Evolutionary conservation across 768 basidiomycete species (phyloP).

Genomic region (Russula brevipes): DNA sequence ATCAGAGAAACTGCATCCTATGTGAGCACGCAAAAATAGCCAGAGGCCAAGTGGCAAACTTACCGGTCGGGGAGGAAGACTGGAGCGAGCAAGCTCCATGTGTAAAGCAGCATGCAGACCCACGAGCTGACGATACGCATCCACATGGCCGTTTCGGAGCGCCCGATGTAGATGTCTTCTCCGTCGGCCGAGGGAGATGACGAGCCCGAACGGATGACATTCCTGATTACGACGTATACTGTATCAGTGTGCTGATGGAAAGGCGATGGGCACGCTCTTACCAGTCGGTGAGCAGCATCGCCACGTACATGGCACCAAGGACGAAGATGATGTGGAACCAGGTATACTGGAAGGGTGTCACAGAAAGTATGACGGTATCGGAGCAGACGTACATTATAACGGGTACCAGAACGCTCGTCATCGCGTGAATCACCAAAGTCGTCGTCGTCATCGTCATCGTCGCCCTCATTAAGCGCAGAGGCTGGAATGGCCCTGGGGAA

Average conservation of each 20-base stretch:
- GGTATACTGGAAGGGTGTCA: conserved; percentile 61
- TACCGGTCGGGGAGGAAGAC: conserved; percentile 88
- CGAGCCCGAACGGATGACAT: conserved; percentile 51
- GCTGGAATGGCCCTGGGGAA: conserved; percentile 76
- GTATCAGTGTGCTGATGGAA: not conserved
- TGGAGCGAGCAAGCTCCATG: conserved; percentile 85
- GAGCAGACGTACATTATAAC: conserved; percentile 75
- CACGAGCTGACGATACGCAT: conserved; percentile 96
- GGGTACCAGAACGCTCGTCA: conserved; percentile 89
- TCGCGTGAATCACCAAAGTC: conserved; percentile 71
- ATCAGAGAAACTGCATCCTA: conserved; percentile 9
- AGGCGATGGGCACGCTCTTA: conserved; percentile 39
- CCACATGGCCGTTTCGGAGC: conserved; percentile 98
- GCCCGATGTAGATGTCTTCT: conserved; percentile 83
- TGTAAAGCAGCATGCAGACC: conserved; percentile 83
- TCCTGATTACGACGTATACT: conserved; percentile 43
- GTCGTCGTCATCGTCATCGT: conserved; percentile 67
- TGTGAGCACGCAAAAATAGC: conserved; percentile 1
- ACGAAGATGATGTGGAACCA: conserved; percentile 99
- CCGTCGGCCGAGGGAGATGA: conserved; percentile 46
- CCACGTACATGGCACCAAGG: conserved; percentile 96
- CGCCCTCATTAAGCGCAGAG: conserved; percentile 78
- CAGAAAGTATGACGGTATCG: not conserved
- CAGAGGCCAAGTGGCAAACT: conserved; percentile 28
- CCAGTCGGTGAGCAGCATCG: conserved; percentile 97